Conservation (phyloP, 768 basidiomycete genomes). For the Piloderma croceum region DNA sequence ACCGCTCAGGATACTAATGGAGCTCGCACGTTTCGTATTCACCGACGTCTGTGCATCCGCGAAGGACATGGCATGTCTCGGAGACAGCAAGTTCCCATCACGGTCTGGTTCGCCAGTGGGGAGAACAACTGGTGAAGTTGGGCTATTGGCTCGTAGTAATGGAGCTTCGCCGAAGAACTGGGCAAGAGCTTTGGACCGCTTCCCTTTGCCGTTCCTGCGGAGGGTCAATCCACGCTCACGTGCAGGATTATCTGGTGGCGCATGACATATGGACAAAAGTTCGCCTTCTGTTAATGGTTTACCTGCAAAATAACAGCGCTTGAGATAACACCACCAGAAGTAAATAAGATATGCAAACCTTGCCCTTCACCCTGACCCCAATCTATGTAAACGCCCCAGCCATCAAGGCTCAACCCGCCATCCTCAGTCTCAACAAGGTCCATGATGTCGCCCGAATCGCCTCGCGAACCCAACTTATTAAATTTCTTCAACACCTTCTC, state of each 20-base stretch:
- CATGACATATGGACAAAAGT: constrained; percentile 77
- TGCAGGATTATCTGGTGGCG: constrained; percentile 68
- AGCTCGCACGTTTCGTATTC: constrained; percentile 86
- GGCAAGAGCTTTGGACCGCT: constrained; percentile 38
- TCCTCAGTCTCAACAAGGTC: constrained; percentile 65
- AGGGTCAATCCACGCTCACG: constrained; percentile 78
- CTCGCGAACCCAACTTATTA: constrained; percentile 52
- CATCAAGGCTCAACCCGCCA: constrained; percentile 75
- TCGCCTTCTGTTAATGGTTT: constrained; percentile 77
- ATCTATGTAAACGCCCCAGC: constrained; percentile 83
- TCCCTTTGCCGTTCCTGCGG: constrained; percentile 45
- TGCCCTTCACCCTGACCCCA: constrained; percentile 44
- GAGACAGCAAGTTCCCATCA: constrained; percentile 33
- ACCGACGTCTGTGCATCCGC: constrained; percentile 29
- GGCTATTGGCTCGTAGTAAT: too few species aligned
- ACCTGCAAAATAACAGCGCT: constrained; percentile 40
- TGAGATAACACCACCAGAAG: constrained; percentile 3
- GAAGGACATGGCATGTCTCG: constrained; percentile 21
- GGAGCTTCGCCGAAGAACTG: constrained; percentile 50
- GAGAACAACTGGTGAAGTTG: too few species aligned
- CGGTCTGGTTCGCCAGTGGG: constrained; percentile 32
- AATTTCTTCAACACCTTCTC: constrained; percentile 90
- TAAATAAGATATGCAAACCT: constrained; percentile 34
- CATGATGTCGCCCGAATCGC: constrained; percentile 35
- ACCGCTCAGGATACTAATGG: constrained; percentile 89